phyloP scores from a whole-genome alignment of 2,329 filamentous ascomycete genomes.

The Lithohypha guttulata region DNA sequence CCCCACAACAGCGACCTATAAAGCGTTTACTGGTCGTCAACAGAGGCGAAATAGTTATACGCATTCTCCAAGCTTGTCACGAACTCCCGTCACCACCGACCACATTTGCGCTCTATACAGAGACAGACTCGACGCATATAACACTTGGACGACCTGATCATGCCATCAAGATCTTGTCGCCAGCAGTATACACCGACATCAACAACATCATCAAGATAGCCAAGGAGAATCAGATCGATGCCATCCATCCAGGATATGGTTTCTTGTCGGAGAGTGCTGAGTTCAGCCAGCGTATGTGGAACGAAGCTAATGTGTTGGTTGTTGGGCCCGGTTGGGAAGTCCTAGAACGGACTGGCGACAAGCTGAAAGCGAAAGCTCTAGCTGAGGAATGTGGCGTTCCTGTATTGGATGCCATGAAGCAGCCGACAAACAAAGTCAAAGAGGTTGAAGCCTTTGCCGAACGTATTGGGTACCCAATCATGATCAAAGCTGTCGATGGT shows the following conservation, averaged over 20 bases:
- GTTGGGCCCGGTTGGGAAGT: constrained; percentile 49
- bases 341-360: constrained; percentile 45
- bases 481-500: constrained; percentile 56
- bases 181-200: constrained; percentile 45
- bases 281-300: constrained; percentile 41
- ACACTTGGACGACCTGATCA: constrained; percentile 37
- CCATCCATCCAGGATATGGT: constrained; percentile 50
- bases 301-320: constrained; percentile 38
- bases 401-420: constrained; percentile 38
- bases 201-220: constrained; percentile 37
- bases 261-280: constrained; percentile 50
- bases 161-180: constrained; percentile 40
- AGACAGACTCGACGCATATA: constrained; percentile 46
- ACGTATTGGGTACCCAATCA: constrained; percentile 42
- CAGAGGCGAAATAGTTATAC: constrained; percentile 54
- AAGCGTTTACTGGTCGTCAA: constrained; percentile 43
- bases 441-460: constrained; percentile 49
- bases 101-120: constrained; percentile 46
- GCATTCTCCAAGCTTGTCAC: constrained; percentile 44
- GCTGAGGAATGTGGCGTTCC: constrained; percentile 44
- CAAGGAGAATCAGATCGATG: constrained; percentile 42
- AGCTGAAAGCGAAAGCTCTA: constrained; percentile 42
- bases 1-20: constrained; percentile 29
- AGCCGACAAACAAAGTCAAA: constrained; percentile 33
- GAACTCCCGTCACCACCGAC: constrained; percentile 42